These are phyloP conservation scores for Trichosporon sp. DNA, from an alignment of 1,284 basidiomycete species.

Conservation along the genomic window DNA sequence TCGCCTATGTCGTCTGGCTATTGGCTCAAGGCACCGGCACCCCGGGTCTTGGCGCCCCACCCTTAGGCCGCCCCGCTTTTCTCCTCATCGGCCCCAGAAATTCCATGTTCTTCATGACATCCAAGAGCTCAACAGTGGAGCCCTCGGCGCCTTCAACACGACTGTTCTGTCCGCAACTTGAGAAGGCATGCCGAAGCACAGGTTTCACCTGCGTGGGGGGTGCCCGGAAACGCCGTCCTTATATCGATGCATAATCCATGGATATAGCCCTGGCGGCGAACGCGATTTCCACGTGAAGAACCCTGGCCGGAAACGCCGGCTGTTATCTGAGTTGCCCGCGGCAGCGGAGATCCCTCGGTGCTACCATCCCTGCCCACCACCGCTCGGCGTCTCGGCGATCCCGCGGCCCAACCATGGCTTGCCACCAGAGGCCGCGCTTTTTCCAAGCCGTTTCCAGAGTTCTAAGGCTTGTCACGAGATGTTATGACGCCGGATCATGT, in stretches of 20 bases:
- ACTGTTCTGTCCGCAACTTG: neutral
- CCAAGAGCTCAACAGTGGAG: neutral
- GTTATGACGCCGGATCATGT: conserved; percentile 1
- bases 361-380: neutral
- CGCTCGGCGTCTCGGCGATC: neutral
- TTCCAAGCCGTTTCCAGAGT: neutral
- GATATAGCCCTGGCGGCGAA: neutral
- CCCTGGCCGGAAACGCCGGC: neutral
- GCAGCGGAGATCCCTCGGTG: conserved; percentile 10
- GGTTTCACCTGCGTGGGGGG: neutral
- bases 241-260: neutral
- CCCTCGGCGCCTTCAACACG: neutral
- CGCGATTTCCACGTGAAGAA: neutral
- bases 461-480: conserved; percentile 16
- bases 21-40: conserved; percentile 5
- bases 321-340: neutral
- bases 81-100: neutral
- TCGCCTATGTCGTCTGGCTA: neutral
- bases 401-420: conserved; percentile 1
- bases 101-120: neutral
- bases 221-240: neutral
- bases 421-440: neutral
- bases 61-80: conserved; percentile 11
- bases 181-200: neutral
- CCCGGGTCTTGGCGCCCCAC: conserved; percentile 10